A percentile compares a stretch with the other conserved stretches of the same genome.
These are phyloP conservation scores for Francoa sonchifolia DNA, from an alignment of 441 rosid genomes.

Conservation along the genomic window DNA sequence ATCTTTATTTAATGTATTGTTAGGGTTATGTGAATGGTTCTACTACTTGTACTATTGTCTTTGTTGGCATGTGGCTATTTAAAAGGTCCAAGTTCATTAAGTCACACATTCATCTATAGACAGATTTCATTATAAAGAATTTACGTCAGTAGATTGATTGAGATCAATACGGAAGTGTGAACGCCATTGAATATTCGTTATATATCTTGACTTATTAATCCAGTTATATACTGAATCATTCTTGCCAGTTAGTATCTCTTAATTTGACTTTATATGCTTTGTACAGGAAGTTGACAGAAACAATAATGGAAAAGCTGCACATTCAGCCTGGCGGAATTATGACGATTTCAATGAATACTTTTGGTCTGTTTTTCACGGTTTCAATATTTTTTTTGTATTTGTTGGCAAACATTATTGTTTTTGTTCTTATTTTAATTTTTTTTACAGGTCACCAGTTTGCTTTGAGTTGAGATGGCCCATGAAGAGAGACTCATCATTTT, in stretches of 20 bases:
- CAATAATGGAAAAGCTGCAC: constrained; percentile 90
- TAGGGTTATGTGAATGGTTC: too few species aligned
- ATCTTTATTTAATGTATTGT: constrained; percentile 4
- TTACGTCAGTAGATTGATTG: too few species aligned
- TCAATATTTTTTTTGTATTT: constrained; percentile 8
- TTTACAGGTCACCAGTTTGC: constrained; percentile 84
- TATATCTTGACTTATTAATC: too few species aligned
- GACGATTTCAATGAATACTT: constrained; percentile 99
- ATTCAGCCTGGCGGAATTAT: constrained; percentile 98
- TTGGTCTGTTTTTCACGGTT: constrained; percentile 44
- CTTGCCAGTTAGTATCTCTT: constrained; percentile 1
- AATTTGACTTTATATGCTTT: constrained; percentile 10
- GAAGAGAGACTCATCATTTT: constrained; percentile 42
- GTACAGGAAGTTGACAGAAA: constrained; percentile 71
- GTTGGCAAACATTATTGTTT: constrained; percentile 5
- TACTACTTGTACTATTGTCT: neutral
- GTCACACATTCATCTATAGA: too few species aligned
- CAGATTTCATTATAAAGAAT: too few species aligned
- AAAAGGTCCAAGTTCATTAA: too few species aligned
- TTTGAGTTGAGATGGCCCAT: constrained; percentile 89
- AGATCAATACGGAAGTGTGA: too few species aligned
- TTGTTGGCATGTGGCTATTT: neutral
- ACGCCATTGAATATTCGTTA: too few species aligned
- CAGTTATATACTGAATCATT: neutral
- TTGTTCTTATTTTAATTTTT: constrained; percentile 16